These are phyloP conservation scores for Penicillium expansum DNA, from an alignment of 2,329 filamentous ascomycete species.

Conservation along the genomic window DNA sequence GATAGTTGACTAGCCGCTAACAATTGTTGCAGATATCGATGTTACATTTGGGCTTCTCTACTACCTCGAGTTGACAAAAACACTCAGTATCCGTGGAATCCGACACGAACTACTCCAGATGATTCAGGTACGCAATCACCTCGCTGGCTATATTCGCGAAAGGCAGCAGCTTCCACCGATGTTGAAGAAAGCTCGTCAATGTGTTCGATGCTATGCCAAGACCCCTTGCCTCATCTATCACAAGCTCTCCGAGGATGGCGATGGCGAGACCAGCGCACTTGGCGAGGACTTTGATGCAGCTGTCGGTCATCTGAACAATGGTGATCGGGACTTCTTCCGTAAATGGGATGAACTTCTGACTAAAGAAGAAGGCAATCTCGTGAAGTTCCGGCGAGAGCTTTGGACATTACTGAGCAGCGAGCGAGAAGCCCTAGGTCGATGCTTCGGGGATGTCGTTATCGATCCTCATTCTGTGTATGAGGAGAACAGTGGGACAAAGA, in stretches of 20 bases:
- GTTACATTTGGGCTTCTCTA: constrained; percentile 89
- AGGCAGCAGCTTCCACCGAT: constrained; percentile 80
- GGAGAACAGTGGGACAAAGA: constrained; percentile 69
- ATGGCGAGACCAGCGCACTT: constrained; percentile 76
- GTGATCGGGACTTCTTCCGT: constrained; percentile 78
- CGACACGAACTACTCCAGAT: constrained; percentile 89
- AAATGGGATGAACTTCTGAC: constrained; percentile 94
- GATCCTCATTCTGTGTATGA: constrained; percentile 72
- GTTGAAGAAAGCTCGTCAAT: constrained; percentile 77
- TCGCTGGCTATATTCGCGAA: constrained; percentile 81
- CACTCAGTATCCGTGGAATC: constrained; percentile 78
- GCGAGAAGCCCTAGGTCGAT: constrained; percentile 82
- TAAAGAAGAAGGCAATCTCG: constrained; percentile 87
- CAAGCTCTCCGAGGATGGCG: constrained; percentile 79
- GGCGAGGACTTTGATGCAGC: constrained; percentile 78
- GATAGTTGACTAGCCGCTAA: constrained; percentile 13
- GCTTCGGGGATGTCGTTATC: constrained; percentile 84
- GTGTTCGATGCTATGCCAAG: constrained; percentile 86
- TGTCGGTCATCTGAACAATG: constrained; percentile 70
- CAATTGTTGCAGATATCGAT: constrained; percentile 65
- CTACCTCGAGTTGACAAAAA: constrained; percentile 89
- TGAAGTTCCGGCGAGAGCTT: constrained; percentile 81
- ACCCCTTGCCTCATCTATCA: constrained; percentile 91
- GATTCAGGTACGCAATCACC: constrained; percentile 90
- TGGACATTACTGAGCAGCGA: constrained; percentile 95